A percentile compares a stretch with the other conserved stretches of the same genome.
phyloP scores from a whole-genome alignment of 768 basidiomycete species.

The Tricholoma saponaceum region DNA sequence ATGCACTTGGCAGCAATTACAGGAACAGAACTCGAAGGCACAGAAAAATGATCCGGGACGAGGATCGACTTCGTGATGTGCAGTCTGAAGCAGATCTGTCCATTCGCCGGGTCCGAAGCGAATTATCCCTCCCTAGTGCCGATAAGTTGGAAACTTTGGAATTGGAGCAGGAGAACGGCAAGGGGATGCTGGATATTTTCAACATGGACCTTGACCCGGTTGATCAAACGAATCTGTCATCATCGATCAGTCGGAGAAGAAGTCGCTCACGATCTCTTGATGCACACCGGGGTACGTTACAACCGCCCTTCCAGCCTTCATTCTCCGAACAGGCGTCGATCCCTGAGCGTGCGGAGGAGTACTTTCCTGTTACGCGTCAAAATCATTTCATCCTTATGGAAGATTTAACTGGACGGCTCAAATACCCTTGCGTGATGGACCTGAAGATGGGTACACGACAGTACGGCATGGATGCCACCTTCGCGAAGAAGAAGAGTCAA shows the following conservation, averaged over 20 bases:
- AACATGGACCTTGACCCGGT: constrained; percentile 37
- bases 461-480: constrained; percentile 93
- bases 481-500: constrained; percentile 95
- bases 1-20: constrained; percentile 15
- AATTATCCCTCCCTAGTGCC: constrained; percentile 41
- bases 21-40: constrained; percentile 27
- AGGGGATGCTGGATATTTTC: constrained; percentile 32
- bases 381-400: constrained; percentile 99
- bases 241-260: constrained; percentile 37
- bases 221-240: constrained; percentile 19
- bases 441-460: constrained; percentile 99
- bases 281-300: constrained; percentile 23
- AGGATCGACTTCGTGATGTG: constrained; percentile 36
- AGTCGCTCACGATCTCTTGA: constrained; percentile 42
- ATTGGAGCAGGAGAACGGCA: constrained; percentile 22
- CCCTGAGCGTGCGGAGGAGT: constrained; percentile 28
- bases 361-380: constrained; percentile 68
- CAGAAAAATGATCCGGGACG: constrained; percentile 37
- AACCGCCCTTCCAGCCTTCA: constrained; percentile 21
- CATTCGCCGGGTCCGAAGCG: constrained; percentile 66
- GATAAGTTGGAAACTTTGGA: constrained; percentile 31
- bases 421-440: constrained; percentile 92
- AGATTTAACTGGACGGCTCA: constrained; percentile 90
- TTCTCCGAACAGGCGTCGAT: constrained; percentile 25
- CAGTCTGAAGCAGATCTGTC: constrained; percentile 30